Evolutionary conservation across 345 rosid species (phyloP), one percentile per base, ranked within the genome.

Genomic region (Arabidopsis arenosa): DNA sequence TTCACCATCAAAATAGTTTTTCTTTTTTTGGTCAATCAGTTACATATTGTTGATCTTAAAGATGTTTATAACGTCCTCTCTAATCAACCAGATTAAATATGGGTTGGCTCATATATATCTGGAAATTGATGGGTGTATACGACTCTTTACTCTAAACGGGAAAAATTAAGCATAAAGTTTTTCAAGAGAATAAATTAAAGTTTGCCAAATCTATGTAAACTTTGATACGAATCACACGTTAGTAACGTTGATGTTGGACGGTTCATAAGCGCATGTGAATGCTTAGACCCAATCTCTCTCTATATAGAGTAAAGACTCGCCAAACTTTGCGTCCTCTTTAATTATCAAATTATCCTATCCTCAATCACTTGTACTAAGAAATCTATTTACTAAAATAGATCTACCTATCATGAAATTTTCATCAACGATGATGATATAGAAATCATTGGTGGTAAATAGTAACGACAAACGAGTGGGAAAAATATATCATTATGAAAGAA

Each of bases 301-400:
- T 54, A 13, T n/a, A 63, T 63, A 43, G 36, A 41, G 51, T 63
- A 66, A 55, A 45, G 39, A 44, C 15, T 56, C 58, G 58, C 66
- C 66, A 59, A 51, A 40, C 79, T 75, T 68, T 75, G 72, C 58
- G 66, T 74, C 32, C 47, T 57, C 67, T 74, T 66, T 58, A 47
- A 66, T 18, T 15, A 56, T 47, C 56, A 45, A 35, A 9, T 28
- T 37, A 47, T 48, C 8, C 35, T 17, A 4, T 40, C 12, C 18
- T 12, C 33, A 39, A 21, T 18, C 66, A 21, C 48, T 61, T 23
- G 12, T 36, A 33, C 11, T 30, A 13, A 55, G 1, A 30, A 30
- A 3, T 13, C 4, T 58, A 33, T 7, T 2, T 11, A 21, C 48
- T 14, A 18, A 61, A 21, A 15, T 17, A 59, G 23, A 36, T 36